These are phyloP conservation scores for Scheffersomyces stambukii DNA, from an alignment of 1,139 yeast species.

Conservation along the genomic window DNA sequence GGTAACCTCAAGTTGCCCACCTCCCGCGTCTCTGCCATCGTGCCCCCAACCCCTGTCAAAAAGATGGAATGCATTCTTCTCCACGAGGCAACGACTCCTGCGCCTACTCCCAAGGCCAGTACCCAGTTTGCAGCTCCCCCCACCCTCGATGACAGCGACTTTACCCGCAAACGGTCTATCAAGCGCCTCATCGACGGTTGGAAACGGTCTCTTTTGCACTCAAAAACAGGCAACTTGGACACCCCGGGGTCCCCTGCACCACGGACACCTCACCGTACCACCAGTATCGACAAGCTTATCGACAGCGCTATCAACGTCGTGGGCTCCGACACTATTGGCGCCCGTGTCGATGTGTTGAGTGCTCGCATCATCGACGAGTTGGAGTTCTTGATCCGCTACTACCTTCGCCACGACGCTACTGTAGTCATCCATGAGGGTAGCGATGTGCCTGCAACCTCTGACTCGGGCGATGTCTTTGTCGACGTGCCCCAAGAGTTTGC, in stretches of 20 bases:
- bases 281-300: constrained; percentile 8
- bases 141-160: constrained; percentile 7
- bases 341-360: constrained; percentile 67
- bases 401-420: constrained; percentile 22
- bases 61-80: constrained; percentile 42
- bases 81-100: constrained; percentile 1
- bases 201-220: constrained; percentile 26
- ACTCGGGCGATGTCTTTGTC: background rate
- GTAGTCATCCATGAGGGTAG: constrained; percentile 23
- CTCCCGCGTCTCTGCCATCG: constrained; percentile 39
- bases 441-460: constrained; percentile 9
- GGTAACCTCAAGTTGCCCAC: constrained; percentile 48
- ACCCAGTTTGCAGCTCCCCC: constrained; percentile 8
- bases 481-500: constrained; percentile 2
- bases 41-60: constrained; percentile 69
- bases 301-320: constrained; percentile 10
- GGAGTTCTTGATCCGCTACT: constrained; percentile 39
- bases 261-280: constrained; percentile 1
- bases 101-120: constrained; percentile 3
- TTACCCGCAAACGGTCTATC: constrained; percentile 33
- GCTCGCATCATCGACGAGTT: constrained; percentile 79
- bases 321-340: constrained; percentile 24
- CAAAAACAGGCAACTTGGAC: no score
- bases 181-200: constrained; percentile 41
- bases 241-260: constrained; percentile 1